These are phyloP conservation scores for Trichoderma breve DNA, from an alignment of 2,329 filamentous ascomycete species.

Conservation along the genomic window DNA sequence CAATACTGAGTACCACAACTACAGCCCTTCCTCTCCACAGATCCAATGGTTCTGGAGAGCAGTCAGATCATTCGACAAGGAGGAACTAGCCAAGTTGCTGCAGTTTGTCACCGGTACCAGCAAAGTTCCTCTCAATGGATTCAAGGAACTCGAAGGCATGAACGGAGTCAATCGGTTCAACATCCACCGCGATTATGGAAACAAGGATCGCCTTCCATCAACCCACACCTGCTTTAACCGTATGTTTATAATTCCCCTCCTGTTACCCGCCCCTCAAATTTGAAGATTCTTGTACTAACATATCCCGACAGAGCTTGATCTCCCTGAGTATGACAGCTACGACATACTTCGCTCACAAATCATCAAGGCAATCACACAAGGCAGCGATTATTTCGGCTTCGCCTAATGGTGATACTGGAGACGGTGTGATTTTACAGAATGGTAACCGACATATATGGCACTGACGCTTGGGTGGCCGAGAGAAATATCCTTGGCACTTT, in stretches of 20 bases:
- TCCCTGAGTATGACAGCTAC: constrained; percentile 97
- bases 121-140: constrained; percentile 96
- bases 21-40: constrained; percentile 87
- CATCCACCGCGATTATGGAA: constrained; percentile 96
- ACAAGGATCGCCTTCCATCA: constrained; percentile 90
- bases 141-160: constrained; percentile 99
- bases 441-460: not conserved
- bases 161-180: constrained; percentile 98
- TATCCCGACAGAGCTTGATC: constrained; percentile 75
- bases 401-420: constrained; percentile 56
- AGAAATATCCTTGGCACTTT: not conserved
- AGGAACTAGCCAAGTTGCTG: constrained; percentile 93
- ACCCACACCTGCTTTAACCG: constrained; percentile 99
- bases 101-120: constrained; percentile 98
- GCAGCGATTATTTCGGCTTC: constrained; percentile 96
- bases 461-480: not conserved
- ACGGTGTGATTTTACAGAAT: not conserved
- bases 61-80: constrained; percentile 95
- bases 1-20: constrained; percentile 98
- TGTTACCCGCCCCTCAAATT: not conserved
- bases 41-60: constrained; percentile 99
- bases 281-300: constrained; percentile 37
- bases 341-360: constrained; percentile 83
- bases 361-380: constrained; percentile 94
- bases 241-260: constrained; percentile 52